A percentile compares a stretch with the other conserved stretches of the same genome.
Conservation (phyloP, 2,329 filamentous ascomycete species). For the Fonsecaea monophora region DNA sequence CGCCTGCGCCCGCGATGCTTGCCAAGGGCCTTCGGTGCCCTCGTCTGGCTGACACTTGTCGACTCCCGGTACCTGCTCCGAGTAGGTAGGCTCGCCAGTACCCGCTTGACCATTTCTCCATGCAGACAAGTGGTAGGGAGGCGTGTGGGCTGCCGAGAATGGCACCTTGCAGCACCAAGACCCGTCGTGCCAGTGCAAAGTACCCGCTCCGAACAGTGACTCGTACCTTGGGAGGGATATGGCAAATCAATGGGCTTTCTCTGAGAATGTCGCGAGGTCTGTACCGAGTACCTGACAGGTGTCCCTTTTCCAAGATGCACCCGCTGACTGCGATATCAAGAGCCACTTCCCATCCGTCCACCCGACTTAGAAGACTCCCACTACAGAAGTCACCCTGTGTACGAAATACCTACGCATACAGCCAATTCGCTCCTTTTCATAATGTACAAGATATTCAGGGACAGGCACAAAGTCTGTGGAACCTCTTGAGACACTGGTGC, state of each 20-base stretch:
- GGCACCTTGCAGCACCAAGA: slow-evolving; percentile 10
- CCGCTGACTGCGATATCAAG: not conserved
- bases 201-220: not conserved
- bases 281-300: slow-evolving; percentile 7
- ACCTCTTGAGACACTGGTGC: slow-evolving; percentile 21
- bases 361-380: not conserved
- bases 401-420: not conserved
- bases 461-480: slow-evolving; percentile 17
- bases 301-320: not conserved
- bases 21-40: not conserved
- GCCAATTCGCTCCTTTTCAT: not conserved
- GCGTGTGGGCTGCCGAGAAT: slow-evolving; percentile 11
- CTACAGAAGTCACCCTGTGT: not conserved
- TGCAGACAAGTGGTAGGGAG: slow-evolving; percentile 1
- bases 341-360: not conserved
- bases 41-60: not conserved
- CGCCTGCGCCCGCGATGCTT: not conserved
- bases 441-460: not conserved
- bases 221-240: too few relatives aligned
- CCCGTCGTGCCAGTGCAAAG: too few relatives aligned
- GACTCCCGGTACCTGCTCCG: not conserved
- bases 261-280: not conserved
- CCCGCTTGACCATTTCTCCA: slow-evolving; percentile 3
- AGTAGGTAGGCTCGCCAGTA: not conserved
- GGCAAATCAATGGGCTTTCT: not conserved